Conservation (phyloP, 345 rosid genomes). For the Populus nigra region DNA sequence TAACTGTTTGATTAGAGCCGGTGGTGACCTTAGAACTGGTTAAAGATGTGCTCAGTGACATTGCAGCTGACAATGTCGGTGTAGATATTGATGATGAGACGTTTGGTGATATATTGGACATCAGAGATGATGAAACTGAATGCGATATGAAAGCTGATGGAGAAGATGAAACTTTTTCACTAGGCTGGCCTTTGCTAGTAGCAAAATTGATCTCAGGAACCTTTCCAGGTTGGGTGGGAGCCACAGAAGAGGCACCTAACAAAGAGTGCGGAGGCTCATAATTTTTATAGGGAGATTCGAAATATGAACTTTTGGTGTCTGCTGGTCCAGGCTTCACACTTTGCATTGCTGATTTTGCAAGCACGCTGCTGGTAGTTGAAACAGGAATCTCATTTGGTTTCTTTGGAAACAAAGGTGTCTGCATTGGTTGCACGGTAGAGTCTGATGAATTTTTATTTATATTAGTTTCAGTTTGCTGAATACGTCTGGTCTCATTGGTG, state of each 20-base stretch:
- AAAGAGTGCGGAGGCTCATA: constrained; percentile 31
- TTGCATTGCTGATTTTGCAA: constrained; percentile 26
- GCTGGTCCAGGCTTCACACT: constrained; percentile 24
- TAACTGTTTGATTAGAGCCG: constrained; percentile 29
- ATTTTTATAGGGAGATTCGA: constrained; percentile 30
- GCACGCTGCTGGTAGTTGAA: constrained; percentile 25
- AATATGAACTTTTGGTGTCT: constrained; percentile 19
- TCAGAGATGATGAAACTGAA: constrained; percentile 42
- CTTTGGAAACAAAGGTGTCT: constrained; percentile 26
- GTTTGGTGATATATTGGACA: constrained; percentile 21
- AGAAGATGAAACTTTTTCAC: constrained; percentile 34
- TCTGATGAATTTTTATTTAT: constrained; percentile 27
- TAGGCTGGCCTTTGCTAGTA: constrained; percentile 36
- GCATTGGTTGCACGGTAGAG: constrained; percentile 22
- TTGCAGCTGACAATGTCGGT: constrained; percentile 9
- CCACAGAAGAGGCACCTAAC: constrained; percentile 31
- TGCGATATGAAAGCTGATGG: constrained; percentile 30
- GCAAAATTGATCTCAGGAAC: constrained; percentile 32
- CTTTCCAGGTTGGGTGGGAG: constrained; percentile 31
- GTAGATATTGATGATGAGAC: constrained; percentile 1
- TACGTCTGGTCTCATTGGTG: constrained; percentile 33
- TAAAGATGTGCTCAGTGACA: constrained; percentile 30
- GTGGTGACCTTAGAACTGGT: constrained; percentile 25
- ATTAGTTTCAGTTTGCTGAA: constrained; percentile 37
- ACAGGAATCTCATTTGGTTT: constrained; percentile 37